Conservation (phyloP, 345 rosid genomes). For the Limnanthes douglasii region DNA sequence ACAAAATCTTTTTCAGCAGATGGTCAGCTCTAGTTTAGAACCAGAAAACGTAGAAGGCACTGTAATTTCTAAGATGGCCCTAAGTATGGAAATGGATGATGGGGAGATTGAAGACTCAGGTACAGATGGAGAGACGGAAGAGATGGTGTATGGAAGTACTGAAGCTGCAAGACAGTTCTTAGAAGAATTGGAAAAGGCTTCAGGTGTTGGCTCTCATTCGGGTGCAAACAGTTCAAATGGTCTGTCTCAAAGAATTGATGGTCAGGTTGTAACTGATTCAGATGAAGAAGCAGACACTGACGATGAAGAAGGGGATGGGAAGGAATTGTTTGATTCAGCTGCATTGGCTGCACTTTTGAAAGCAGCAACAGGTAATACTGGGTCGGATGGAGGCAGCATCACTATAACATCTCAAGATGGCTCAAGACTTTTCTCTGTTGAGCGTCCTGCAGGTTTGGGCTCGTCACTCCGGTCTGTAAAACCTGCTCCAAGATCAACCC, state of each 20-base stretch:
- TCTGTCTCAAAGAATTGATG: slow-evolving; percentile 48
- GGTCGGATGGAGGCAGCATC: slow-evolving; percentile 43
- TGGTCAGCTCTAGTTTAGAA: too few species aligned
- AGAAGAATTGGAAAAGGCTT: slow-evolving; percentile 57
- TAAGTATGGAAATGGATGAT: too few species aligned
- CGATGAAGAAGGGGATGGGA: slow-evolving; percentile 81
- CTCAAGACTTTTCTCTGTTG: slow-evolving; percentile 79
- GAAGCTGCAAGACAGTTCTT: slow-evolving; percentile 75
- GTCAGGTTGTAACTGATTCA: slow-evolving; percentile 73
- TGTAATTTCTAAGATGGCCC: too few species aligned
- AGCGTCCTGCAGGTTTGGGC: slow-evolving; percentile 87
- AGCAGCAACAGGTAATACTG: slow-evolving; percentile 67
- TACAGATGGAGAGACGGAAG: slow-evolving; percentile 63
- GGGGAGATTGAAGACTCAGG: too few species aligned
- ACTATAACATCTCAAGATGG: slow-evolving; percentile 77
- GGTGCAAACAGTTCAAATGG: slow-evolving; percentile 39
- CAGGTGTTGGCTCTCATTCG: slow-evolving; percentile 37
- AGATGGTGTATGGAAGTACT: slow-evolving; percentile 52
- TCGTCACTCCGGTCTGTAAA: slow-evolving; percentile 56
- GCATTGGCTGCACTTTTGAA: slow-evolving; percentile 86
- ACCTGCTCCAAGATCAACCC: slow-evolving; percentile 46
- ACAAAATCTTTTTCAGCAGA: too few species aligned
- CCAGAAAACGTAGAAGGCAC: too few species aligned
- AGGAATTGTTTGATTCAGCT: slow-evolving; percentile 77
- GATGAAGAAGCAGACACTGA: slow-evolving; percentile 88